These are phyloP conservation scores for Saccharomyces kudriavzevii DNA, from an alignment of 805 yeast genomes.

Conservation along the genomic window DNA sequence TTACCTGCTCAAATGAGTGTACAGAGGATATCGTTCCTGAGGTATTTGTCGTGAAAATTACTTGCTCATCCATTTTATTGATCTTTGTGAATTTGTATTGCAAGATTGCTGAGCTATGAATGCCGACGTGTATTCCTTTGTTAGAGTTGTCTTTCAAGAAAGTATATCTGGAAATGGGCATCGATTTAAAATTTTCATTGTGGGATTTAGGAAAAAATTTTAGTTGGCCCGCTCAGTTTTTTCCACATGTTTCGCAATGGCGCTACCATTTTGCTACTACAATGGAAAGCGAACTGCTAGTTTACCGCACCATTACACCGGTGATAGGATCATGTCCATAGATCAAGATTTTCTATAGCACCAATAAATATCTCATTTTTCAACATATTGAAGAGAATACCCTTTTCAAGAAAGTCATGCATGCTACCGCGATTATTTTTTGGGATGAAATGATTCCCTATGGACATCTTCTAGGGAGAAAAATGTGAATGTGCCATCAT, in stretches of 20 bases:
- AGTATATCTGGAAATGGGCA: background rate
- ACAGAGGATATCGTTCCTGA: constrained; percentile 24
- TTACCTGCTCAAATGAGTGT: constrained; percentile 26
- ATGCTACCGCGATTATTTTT: too few species aligned
- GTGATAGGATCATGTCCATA: background rate
- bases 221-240: background rate
- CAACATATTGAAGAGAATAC: too few species aligned
- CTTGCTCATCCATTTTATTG: constrained; percentile 22
- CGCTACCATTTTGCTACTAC: background rate
- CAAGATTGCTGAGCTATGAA: background rate
- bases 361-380: too few species aligned
- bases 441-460: too few species aligned
- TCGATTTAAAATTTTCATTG: background rate
- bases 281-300: background rate
- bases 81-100: background rate
- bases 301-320: background rate
- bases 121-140: too few species aligned
- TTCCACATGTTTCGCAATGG: background rate
- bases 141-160: background rate
- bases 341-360: background rate
- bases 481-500: too few species aligned
- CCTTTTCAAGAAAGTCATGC: too few species aligned
- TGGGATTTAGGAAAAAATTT: background rate
- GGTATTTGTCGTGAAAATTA: constrained; percentile 24
- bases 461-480: too few species aligned